phyloP scores from a whole-genome alignment of 2,329 filamentous ascomycete genomes.

The Alternaria sp. region DNA sequence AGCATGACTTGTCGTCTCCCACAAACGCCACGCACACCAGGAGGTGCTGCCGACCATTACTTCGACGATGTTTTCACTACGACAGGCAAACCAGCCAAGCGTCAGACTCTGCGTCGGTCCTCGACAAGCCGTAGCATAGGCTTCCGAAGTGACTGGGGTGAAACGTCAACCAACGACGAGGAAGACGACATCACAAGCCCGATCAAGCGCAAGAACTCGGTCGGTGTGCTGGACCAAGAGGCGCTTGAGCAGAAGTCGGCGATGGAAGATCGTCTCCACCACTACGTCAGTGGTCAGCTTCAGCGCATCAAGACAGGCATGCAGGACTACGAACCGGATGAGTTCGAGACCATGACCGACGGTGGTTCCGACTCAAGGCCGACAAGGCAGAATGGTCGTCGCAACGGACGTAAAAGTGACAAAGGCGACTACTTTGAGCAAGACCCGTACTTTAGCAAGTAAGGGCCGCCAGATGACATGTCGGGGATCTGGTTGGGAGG shows the following conservation, averaged over 20 bases:
- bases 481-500: neutral
- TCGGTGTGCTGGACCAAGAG: conserved; percentile 63
- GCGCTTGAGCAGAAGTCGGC: conserved; percentile 52
- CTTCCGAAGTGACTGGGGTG: conserved; percentile 75
- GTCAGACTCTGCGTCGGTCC: conserved; percentile 72
- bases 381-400: conserved; percentile 37
- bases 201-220: conserved; percentile 55
- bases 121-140: conserved; percentile 86
- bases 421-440: conserved; percentile 43
- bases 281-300: conserved; percentile 84
- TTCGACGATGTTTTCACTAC: conserved; percentile 88
- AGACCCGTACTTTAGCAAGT: conserved; percentile 40
- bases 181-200: conserved; percentile 45
- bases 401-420: conserved; percentile 30
- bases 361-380: conserved; percentile 37
- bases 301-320: conserved; percentile 72
- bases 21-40: conserved; percentile 89
- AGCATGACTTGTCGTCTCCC: conserved; percentile 59
- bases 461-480: conserved; percentile 6
- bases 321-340: conserved; percentile 64
- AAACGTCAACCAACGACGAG: conserved; percentile 52
- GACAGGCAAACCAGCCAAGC: conserved; percentile 53
- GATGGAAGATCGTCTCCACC: conserved; percentile 70
- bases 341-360: conserved; percentile 68
- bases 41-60: conserved; percentile 85